phyloP scores from a whole-genome alignment of 331 rosid genomes.

The Malus hybrid region DNA sequence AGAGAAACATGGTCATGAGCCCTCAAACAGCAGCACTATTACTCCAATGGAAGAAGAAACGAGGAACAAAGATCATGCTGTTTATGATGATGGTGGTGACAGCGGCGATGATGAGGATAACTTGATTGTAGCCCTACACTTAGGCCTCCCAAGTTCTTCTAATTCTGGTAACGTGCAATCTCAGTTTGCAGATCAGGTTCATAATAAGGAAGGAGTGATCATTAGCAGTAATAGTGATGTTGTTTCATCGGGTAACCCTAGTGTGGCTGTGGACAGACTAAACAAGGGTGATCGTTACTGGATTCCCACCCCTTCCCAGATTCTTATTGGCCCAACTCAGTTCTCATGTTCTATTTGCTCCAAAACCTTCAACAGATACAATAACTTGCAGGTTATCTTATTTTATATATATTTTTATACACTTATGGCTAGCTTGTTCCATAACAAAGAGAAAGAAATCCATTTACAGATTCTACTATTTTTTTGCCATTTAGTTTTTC shows the following conservation, averaged over 20 bases:
- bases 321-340: slow-evolving; percentile 83
- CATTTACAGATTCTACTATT: background rate
- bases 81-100: background rate
- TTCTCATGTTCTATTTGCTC: slow-evolving; percentile 75
- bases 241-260: background rate
- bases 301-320: slow-evolving; percentile 92
- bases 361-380: slow-evolving; percentile 86
- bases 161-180: background rate
- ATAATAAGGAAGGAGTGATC: background rate
- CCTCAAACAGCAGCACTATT: background rate
- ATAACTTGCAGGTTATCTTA: slow-evolving; percentile 67
- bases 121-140: background rate
- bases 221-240: background rate
- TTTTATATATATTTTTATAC: background rate
- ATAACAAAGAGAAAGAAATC: background rate
- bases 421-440: background rate
- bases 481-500: background rate
- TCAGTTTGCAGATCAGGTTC: background rate
- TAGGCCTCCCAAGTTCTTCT: background rate
- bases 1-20: background rate
- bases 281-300: slow-evolving; percentile 38
- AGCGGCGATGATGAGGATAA: background rate
- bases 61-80: background rate
- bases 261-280: background rate
- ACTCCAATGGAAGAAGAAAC: background rate